phyloP scores from a whole-genome alignment of 2,329 filamentous ascomycete genomes.

The Ceratocystiopsis minuta region DNA sequence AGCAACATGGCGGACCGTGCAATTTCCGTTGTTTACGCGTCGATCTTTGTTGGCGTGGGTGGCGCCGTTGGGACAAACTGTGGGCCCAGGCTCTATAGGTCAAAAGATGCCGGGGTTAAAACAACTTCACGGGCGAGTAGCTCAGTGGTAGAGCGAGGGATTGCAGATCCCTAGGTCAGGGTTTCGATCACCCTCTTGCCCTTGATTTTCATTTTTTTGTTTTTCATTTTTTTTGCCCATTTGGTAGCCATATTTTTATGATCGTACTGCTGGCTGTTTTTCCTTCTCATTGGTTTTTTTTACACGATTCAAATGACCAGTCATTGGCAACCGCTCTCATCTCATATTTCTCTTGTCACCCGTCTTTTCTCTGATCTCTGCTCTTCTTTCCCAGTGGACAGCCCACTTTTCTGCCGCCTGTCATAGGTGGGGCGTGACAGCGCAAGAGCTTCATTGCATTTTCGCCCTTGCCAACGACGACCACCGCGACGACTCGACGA shows the following conservation, averaged over 20 bases:
- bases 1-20: no score
- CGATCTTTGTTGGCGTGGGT: no score
- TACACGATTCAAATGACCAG: no score
- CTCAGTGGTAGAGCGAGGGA: constrained; percentile 8
- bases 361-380: no score
- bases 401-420: background rate
- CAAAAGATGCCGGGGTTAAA: background rate
- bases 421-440: background rate
- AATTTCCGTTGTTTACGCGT: no score
- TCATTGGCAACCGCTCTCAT: no score
- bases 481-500: no score
- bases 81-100: background rate
- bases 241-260: background rate
- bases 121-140: constrained; percentile 6
- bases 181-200: constrained; percentile 7
- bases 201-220: constrained; percentile 3
- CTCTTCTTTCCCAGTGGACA: background rate
- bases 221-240: background rate
- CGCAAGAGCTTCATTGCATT: background rate
- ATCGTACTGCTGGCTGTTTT: no score
- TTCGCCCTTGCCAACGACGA: background rate
- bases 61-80: background rate
- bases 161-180: constrained; percentile 8
- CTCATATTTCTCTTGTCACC: no score
- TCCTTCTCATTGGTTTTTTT: background rate